Conservation (phyloP, 176 grass and related monocot species). For the Olyra latifolia region DNA sequence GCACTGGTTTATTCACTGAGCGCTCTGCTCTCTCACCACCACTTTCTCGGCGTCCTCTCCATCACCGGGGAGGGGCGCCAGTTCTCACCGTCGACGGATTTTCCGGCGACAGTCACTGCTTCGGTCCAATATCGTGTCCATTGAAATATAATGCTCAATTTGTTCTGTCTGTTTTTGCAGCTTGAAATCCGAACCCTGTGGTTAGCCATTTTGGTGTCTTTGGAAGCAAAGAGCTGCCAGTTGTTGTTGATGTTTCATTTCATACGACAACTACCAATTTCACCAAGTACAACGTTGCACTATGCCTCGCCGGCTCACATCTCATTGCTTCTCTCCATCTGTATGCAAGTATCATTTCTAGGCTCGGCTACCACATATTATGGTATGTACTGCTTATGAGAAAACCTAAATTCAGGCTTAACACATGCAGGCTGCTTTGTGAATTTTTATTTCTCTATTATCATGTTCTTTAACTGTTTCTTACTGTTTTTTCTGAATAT, state of each 20-base stretch:
- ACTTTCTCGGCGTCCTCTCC: no score
- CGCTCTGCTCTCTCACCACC: no score
- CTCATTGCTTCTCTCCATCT: constrained; percentile 66
- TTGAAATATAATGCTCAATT: no score
- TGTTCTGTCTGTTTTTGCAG: no score
- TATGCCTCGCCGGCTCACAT: constrained; percentile 61
- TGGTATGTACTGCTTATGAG: not conserved
- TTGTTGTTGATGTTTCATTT: constrained; percentile 77
- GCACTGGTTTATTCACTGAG: no score
- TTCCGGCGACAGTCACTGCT: no score
- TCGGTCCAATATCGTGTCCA: no score
- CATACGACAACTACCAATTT: constrained; percentile 64
- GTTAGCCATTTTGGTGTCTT: constrained; percentile 73
- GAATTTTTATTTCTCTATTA: no score
- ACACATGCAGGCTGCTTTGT: not conserved
- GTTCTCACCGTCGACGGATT: no score
- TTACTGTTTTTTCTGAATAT: no score
- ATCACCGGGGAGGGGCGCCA: no score
- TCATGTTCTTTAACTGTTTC: no score
- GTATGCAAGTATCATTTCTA: constrained; percentile 54
- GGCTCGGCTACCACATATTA: not conserved
- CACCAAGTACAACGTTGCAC: constrained; percentile 70
- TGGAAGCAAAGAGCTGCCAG: constrained; percentile 58
- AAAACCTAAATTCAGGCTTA: not conserved
- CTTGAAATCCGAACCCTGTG: constrained; percentile 73